Percentiles rank a stretch among this genome's conserved stretches.
These are phyloP conservation scores for Diversispora epigaea DNA, from an alignment of 192 early-diverging fungal species.

Conservation along the genomic window DNA sequence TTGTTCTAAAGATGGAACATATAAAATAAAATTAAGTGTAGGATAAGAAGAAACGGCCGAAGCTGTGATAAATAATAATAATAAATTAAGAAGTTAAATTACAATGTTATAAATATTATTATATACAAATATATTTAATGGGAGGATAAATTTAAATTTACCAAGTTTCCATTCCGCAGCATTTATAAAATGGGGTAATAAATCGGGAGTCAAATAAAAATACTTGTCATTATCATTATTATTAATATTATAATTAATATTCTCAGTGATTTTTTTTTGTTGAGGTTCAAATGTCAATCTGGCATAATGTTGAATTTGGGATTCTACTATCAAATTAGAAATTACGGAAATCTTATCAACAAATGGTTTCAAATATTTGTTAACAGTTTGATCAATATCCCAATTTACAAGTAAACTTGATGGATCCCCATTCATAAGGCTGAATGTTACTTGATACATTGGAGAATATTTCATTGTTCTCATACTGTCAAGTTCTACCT, in stretches of 20 bases:
- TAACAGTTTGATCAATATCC: conserved; percentile 76
- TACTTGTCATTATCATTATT: conserved; percentile 39
- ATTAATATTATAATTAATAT: too few species aligned
- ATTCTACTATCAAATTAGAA: conserved; percentile 74
- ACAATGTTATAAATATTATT: too few species aligned
- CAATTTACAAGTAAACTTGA: conserved; percentile 66
- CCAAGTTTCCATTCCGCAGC: conserved; percentile 95
- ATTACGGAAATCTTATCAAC: conserved; percentile 65
- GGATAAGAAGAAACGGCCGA: conserved; percentile 80
- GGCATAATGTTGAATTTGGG: conserved; percentile 86
- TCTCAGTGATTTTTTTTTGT: conserved; percentile 21
- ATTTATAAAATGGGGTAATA: conserved; percentile 90
- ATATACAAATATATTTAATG: conserved; percentile 12
- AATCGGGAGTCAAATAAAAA: conserved; percentile 63
- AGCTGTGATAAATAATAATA: conserved; percentile 43
- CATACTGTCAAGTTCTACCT: conserved; percentile 50
- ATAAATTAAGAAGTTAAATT: too few species aligned
- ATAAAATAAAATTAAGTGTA: conserved; percentile 88
- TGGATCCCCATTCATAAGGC: conserved; percentile 83
- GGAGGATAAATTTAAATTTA: conserved; percentile 26
- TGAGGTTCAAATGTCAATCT: conserved; percentile 69
- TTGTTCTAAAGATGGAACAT: conserved; percentile 68
- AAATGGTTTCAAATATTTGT: conserved; percentile 70
- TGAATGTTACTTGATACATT: conserved; percentile 83
- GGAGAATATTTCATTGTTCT: conserved; percentile 82